Conservation (phyloP, 2,329 filamentous ascomycete species). For the Calonectria pauciramosa region DNA sequence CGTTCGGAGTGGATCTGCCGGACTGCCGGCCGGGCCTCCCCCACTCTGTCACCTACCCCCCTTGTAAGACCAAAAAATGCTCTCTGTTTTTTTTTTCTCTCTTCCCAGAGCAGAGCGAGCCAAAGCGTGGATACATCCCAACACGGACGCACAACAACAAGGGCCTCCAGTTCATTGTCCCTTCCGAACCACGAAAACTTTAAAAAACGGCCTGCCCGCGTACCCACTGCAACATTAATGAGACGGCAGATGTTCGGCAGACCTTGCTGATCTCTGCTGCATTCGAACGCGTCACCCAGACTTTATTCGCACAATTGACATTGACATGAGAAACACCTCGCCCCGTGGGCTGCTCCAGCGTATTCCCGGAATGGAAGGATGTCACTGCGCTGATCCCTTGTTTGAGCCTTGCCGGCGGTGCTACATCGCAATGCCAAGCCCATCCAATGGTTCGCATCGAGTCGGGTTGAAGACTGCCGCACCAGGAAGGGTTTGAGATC, state of each 20-base stretch:
- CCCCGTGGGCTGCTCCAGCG: background rate
- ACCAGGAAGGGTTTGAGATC: background rate
- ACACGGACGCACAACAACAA: background rate
- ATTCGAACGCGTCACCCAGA: background rate
- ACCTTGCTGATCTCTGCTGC: background rate
- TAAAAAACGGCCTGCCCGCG: background rate
- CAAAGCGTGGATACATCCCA: background rate
- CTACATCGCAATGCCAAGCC: background rate
- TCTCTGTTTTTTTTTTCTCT: background rate
- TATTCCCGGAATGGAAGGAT: background rate
- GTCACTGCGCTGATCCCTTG: background rate
- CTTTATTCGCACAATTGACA: background rate
- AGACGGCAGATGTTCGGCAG: conserved; percentile 6
- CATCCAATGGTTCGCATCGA: background rate
- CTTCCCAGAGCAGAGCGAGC: too few species aligned
- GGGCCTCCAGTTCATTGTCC: background rate
- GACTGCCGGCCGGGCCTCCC: background rate
- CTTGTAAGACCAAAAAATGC: background rate
- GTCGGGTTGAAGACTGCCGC: background rate
- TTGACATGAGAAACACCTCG: background rate
- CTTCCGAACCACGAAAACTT: background rate
- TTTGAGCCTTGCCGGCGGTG: background rate
- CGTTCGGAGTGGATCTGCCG: background rate
- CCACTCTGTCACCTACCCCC: background rate
- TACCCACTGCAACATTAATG: conserved; percentile 1